A percentile compares a stretch with the other conserved stretches of the same genome.
Conservation (phyloP, 2,329 filamentous ascomycete species). For the Botrytis squamosa region DNA sequence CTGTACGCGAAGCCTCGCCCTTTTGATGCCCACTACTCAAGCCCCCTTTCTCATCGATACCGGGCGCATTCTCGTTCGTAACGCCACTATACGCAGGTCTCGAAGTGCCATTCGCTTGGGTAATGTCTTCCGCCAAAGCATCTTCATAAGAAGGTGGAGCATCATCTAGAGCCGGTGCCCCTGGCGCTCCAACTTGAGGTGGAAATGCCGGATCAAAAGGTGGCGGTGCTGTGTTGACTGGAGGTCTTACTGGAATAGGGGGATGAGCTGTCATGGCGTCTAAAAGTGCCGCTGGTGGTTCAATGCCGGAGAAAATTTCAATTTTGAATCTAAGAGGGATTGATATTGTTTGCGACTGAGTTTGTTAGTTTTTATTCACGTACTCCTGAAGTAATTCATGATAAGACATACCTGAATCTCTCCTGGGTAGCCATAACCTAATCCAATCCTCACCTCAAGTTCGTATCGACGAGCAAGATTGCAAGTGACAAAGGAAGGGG, state of each 20-base stretch:
- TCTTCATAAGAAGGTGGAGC: slow-evolving; percentile 96
- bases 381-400: neutral
- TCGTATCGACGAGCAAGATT: slow-evolving; percentile 82
- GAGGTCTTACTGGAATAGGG: slow-evolving; percentile 27
- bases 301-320: slow-evolving; percentile 83
- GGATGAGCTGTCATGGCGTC: slow-evolving; percentile 53
- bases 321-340: slow-evolving; percentile 78
- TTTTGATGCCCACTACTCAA: slow-evolving; percentile 8
- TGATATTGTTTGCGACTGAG: slow-evolving; percentile 68
- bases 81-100: slow-evolving; percentile 68
- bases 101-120: slow-evolving; percentile 64
- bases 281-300: slow-evolving; percentile 73
- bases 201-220: slow-evolving; percentile 55
- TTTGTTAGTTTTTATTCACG: slow-evolving; percentile 22
- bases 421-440: slow-evolving; percentile 67
- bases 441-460: slow-evolving; percentile 75
- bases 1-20: slow-evolving; percentile 1
- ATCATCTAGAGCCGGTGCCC: slow-evolving; percentile 58
- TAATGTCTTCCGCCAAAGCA: slow-evolving; percentile 74
- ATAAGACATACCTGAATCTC: slow-evolving; percentile 38
- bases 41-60: slow-evolving; percentile 33
- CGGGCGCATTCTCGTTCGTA: slow-evolving; percentile 58
- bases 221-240: slow-evolving; percentile 32
- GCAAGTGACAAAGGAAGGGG: slow-evolving; percentile 84
- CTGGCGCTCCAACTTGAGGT: slow-evolving; percentile 52